A percentile compares a stretch with the other conserved stretches of the same genome.
Evolutionary conservation across 2,329 filamentous ascomycete species (phyloP).

Genomic region (Hymenoscyphus repandus): DNA sequence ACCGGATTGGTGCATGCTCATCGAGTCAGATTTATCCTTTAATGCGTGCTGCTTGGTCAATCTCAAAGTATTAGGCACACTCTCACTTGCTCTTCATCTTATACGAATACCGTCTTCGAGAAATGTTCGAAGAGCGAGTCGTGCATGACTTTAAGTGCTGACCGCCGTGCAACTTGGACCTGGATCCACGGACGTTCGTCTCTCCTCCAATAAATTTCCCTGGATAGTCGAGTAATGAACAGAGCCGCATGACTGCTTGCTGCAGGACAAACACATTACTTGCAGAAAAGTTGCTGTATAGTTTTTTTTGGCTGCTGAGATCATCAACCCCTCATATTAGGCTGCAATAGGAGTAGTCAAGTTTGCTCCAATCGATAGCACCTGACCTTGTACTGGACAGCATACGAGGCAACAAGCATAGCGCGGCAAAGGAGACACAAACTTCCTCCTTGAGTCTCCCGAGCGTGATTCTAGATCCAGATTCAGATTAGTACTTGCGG

Average conservation of each 20-base stretch:
- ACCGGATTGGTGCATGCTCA: no score
- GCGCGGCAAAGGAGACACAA: neutral
- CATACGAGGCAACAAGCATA: neutral
- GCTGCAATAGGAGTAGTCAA: neutral
- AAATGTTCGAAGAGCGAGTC: no score
- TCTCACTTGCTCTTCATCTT: no score
- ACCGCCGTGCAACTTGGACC: neutral
- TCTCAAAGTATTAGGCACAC: no score
- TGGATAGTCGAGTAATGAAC: neutral
- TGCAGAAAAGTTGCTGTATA: no score
- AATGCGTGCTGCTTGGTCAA: no score
- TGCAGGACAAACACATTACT: neutral
- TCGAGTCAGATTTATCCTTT: no score
- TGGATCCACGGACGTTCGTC: neutral
- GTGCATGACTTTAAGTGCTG: neutral
- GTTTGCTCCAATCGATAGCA: no score
- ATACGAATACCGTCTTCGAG: no score
- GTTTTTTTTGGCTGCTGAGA: no score
- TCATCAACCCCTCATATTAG: neutral
- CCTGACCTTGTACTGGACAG: neutral
- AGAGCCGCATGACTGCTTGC: slow-evolving; percentile 3
- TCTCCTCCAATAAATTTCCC: neutral
- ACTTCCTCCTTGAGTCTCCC: neutral
- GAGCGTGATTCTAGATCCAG: no score
- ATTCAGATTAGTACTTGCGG: no score